phyloP scores from a whole-genome alignment of 176 grass and related monocot species.

The Pontederia crassipes region DNA sequence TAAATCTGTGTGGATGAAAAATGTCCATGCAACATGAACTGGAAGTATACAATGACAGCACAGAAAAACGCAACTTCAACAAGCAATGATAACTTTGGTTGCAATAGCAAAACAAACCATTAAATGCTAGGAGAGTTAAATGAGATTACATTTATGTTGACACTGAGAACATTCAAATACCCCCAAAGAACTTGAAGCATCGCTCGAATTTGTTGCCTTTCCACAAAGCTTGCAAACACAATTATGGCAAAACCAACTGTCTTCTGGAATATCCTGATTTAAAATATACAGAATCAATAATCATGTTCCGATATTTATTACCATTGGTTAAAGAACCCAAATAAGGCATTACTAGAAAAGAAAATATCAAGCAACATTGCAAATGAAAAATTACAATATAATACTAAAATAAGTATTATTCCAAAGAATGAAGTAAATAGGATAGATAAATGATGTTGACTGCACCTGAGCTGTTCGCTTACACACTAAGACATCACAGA shows the following conservation, averaged over 20 bases:
- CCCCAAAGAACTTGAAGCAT: constrained; percentile 27
- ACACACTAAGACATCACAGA: too few relatives aligned
- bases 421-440: too few relatives aligned
- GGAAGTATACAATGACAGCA: not conserved
- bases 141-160: constrained; percentile 48
- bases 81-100: not conserved
- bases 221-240: constrained; percentile 58
- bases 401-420: too few relatives aligned
- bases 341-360: too few relatives aligned
- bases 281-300: not conserved
- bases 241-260: constrained; percentile 75
- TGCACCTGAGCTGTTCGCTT: too few relatives aligned
- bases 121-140: constrained; percentile 8
- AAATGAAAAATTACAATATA: too few relatives aligned
- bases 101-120: not conserved
- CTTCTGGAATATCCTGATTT: constrained; percentile 67
- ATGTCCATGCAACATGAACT: not conserved
- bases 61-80: not conserved
- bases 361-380: too few relatives aligned
- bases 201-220: constrained; percentile 24
- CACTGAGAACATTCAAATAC: constrained; percentile 62
- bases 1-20: not conserved
- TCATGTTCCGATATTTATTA: too few relatives aligned
- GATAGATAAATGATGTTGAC: too few relatives aligned
- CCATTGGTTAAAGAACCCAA: too few relatives aligned